Conservation (phyloP, 768 basidiomycete genomes). For the Mycena filopes region DNA sequence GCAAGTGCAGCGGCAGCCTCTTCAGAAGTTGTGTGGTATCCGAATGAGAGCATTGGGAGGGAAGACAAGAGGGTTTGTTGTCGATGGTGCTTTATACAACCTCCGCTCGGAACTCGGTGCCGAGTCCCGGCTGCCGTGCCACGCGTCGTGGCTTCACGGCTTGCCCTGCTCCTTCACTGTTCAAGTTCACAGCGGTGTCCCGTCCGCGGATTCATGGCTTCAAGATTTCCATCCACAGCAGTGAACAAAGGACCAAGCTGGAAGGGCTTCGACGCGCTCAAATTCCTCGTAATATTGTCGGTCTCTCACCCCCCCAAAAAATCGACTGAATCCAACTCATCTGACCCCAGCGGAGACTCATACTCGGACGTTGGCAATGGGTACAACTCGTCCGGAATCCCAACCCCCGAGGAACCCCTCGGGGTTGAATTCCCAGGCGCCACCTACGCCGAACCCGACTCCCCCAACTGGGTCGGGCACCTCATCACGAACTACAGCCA, state of each 20-base stretch:
- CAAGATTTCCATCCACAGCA: slow-evolving; percentile 20
- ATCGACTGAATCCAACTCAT: background rate
- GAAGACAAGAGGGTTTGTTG: background rate
- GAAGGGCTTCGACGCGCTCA: slow-evolving; percentile 23
- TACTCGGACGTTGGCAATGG: slow-evolving; percentile 23
- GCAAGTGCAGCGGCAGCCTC: slow-evolving; percentile 20
- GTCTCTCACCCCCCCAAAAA: background rate
- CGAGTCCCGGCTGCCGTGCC: too few relatives aligned
- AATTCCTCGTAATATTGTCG: slow-evolving; percentile 28
- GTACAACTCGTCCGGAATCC: background rate
- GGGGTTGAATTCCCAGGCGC: slow-evolving; percentile 20
- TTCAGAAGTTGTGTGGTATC: slow-evolving; percentile 2
- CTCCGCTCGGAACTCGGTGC: background rate
- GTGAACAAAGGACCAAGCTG: slow-evolving; percentile 11
- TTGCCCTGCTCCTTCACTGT: background rate
- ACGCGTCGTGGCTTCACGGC: too few relatives aligned
- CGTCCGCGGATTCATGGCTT: background rate
- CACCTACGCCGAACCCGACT: slow-evolving; percentile 11
- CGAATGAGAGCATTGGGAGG: slow-evolving; percentile 2
- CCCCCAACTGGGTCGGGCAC: slow-evolving; percentile 25
- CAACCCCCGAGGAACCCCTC: slow-evolving; percentile 10
- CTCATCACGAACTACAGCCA: slow-evolving; percentile 31
- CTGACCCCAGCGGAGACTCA: slow-evolving; percentile 9
- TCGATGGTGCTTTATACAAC: background rate
- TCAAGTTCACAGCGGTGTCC: background rate